Evolutionary conservation across 2,329 filamentous ascomycete genomes (phyloP).

Genomic region (Penicillium expansum): DNA sequence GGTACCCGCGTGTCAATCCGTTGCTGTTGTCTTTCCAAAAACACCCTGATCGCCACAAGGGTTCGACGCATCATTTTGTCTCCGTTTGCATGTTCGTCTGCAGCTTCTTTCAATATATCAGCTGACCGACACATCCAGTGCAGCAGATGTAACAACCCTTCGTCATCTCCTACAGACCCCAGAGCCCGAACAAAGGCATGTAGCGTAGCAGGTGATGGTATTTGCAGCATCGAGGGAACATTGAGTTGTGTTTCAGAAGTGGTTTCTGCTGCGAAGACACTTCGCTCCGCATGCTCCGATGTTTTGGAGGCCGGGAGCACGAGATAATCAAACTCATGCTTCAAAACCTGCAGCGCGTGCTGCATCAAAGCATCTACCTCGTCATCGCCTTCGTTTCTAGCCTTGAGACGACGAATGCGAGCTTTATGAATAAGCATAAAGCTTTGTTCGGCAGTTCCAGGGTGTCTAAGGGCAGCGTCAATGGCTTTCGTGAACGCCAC

Average conservation of each 20-base stretch:
- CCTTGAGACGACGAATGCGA: not conserved
- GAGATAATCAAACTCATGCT: constrained; percentile 36
- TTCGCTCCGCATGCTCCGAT: constrained; percentile 22
- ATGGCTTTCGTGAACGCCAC: constrained; percentile 37
- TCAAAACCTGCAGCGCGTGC: constrained; percentile 33
- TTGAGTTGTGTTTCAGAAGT: constrained; percentile 14
- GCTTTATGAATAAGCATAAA: constrained; percentile 25
- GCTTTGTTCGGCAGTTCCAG: constrained; percentile 27
- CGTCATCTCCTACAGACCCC: constrained; percentile 40
- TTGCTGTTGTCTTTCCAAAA: constrained; percentile 38
- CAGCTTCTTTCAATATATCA: constrained; percentile 32
- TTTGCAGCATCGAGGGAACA: constrained; percentile 34
- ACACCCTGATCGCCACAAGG: constrained; percentile 41
- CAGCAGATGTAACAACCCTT: constrained; percentile 41
- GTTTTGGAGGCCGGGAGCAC: constrained; percentile 30
- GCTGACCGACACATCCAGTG: constrained; percentile 43
- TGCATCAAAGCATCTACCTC: constrained; percentile 32
- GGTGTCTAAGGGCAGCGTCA: constrained; percentile 29
- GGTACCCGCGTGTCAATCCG: constrained; percentile 17
- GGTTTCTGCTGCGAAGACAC: constrained; percentile 11
- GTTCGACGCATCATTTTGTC: constrained; percentile 39
- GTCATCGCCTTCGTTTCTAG: constrained; percentile 4
- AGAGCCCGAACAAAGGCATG: constrained; percentile 45
- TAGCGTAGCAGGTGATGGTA: constrained; percentile 39
- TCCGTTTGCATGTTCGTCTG: constrained; percentile 39